Evolutionary conservation across 2,329 filamentous ascomycete species (phyloP), one percentile per base, ranked within the genome.

Genomic region (Aspergillus pseudonomiae): DNA sequence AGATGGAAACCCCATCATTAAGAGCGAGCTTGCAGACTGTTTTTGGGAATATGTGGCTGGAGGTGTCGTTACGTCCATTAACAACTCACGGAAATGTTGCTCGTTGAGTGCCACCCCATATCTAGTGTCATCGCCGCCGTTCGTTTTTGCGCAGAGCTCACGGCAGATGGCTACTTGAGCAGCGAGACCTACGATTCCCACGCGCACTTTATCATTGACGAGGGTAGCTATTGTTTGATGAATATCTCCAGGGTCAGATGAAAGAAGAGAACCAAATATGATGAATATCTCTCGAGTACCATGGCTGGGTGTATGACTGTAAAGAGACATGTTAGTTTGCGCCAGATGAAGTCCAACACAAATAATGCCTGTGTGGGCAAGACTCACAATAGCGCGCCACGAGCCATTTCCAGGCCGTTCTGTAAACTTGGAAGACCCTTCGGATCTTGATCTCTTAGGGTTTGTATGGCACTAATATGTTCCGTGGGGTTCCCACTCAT

Each of bases 1-100:
- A 6, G 92, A 96, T 0, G 95, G 95, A 73, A 99, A 99, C 5
- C 95, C 95, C 94, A 99, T 99, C 91, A 96, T 96, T 30, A 99
- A 86, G 46, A 99, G 82, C 2, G 85, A 81, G 65, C 75, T 80
- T 61, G 84, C 61, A 75, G 77, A 70, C 79, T 72, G 83, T 76
- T 71, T 85, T 79, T 68, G 78, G 3, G 89, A 87, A 60, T 91
- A 88, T 14, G 93, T 92, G 21, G 93, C 90, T 0, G 94, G 95
- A 1, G 95, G 95, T 2, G 93, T 97, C 0, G 95, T 98, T 55
- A 91, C 88, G 21, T 89, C 89, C 76, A 98, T 89, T 65, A 98
- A 85, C n/a, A 98, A 85, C 72, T 98, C 93, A 34, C 90, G 87
- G 73, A 95, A 95, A 80, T 97, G 91, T 36, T 90, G 86, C 74